phyloP scores from a whole-genome alignment of 2,329 filamentous ascomycete species.

The Periglandula ipomoeae region DNA sequence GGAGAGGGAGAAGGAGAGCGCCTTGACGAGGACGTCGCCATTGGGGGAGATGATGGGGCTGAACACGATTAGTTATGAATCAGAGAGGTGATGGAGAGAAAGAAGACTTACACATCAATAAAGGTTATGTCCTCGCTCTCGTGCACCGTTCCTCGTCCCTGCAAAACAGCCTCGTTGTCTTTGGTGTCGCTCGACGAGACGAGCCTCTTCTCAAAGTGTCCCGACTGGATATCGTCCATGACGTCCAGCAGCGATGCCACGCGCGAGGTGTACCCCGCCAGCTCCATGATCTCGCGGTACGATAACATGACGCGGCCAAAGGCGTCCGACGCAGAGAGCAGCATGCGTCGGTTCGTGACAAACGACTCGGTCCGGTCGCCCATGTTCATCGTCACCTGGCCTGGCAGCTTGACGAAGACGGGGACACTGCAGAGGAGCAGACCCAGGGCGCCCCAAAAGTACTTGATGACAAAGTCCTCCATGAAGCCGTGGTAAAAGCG shows the following conservation, averaged over 20 bases:
- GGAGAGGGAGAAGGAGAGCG: slow-evolving; percentile 77
- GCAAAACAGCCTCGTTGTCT: slow-evolving; percentile 73
- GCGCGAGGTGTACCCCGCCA: slow-evolving; percentile 89
- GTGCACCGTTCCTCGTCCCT: slow-evolving; percentile 69
- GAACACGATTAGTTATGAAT: slow-evolving; percentile 10
- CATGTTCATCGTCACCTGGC: slow-evolving; percentile 54
- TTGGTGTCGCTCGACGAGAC: slow-evolving; percentile 80
- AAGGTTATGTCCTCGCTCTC: slow-evolving; percentile 83
- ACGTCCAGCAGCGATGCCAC: slow-evolving; percentile 85
- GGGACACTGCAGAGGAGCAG: slow-evolving; percentile 88
- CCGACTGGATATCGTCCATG: slow-evolving; percentile 85
- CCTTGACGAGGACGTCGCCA: slow-evolving; percentile 80
- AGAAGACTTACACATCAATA: slow-evolving; percentile 55
- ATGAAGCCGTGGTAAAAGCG: slow-evolving; percentile 97
- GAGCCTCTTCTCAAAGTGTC: slow-evolving; percentile 92
- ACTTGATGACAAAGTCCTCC: slow-evolving; percentile 99
- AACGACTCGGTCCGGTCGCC: slow-evolving; percentile 69
- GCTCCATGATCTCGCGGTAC: slow-evolving; percentile 92
- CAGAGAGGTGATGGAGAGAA: background rate
- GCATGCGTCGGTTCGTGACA: slow-evolving; percentile 85
- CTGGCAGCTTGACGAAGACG: slow-evolving; percentile 89
- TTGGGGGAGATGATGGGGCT: slow-evolving; percentile 92
- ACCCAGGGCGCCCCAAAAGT: slow-evolving; percentile 94
- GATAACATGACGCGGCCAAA: slow-evolving; percentile 97
- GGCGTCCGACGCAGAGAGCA: slow-evolving; percentile 88